A percentile compares a stretch with the other conserved stretches of the same genome.
These are phyloP conservation scores for Lentinula detonsa DNA, from an alignment of 768 basidiomycete genomes.

Conservation along the genomic window DNA sequence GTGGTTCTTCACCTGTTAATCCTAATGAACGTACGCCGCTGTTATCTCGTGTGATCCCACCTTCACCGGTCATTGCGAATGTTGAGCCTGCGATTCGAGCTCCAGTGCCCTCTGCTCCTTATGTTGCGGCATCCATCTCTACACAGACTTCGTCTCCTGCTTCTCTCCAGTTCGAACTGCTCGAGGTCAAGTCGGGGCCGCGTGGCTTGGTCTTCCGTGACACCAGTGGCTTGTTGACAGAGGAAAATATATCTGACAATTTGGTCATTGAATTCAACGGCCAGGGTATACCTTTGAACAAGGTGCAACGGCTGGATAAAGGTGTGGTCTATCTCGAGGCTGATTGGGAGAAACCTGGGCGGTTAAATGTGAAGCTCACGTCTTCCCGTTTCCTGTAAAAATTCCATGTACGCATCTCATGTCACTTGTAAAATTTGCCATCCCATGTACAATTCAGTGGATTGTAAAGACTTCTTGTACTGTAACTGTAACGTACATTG, in stretches of 20 bases:
- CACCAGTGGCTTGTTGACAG: background rate
- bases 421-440: no score
- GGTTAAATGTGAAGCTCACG: background rate
- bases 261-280: background rate
- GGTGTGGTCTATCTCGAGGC: background rate
- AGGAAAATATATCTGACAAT: background rate
- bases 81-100: background rate
- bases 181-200: background rate
- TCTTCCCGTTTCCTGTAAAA: background rate
- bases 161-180: background rate
- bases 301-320: background rate
- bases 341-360: background rate
- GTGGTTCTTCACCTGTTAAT: background rate
- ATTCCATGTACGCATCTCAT: background rate
- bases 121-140: background rate
- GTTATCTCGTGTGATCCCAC: background rate
- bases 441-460: background rate
- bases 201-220: background rate
- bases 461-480: background rate
- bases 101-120: background rate
- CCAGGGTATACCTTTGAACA: background rate
- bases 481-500: background rate
- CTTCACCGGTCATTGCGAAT: background rate
- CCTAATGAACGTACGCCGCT: conserved; percentile 5
- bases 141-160: background rate